phyloP scores from a whole-genome alignment of 2,329 filamentous ascomycete species.

The Aspergillus viridinutans region DNA sequence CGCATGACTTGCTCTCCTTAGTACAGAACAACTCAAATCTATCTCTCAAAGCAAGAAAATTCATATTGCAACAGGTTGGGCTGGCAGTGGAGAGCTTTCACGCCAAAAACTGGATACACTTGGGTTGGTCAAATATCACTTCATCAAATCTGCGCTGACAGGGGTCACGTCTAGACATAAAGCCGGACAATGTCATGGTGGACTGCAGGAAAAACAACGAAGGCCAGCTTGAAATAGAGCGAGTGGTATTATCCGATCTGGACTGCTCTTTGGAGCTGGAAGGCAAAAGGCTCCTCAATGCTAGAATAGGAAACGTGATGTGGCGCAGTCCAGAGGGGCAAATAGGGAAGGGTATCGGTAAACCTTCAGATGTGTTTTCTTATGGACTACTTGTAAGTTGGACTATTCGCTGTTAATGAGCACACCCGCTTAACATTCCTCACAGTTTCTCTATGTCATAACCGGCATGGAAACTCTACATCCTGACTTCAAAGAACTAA shows the following conservation, averaged over 20 bases:
- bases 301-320: neutral
- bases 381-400: neutral
- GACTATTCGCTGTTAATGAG: neutral
- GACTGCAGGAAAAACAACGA: neutral
- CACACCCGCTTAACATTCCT: neutral
- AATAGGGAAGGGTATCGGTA: neutral
- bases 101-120: neutral
- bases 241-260: neutral
- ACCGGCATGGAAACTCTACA: conserved; percentile 12
- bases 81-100: neutral
- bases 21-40: neutral
- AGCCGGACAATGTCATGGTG: neutral
- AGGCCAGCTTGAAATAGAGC: neutral
- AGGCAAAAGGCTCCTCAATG: neutral
- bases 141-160: neutral
- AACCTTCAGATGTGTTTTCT: neutral
- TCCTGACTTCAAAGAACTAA: conserved; percentile 20
- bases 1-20: neutral
- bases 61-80: neutral
- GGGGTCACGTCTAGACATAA: neutral
- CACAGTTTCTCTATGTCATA: neutral
- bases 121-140: neutral
- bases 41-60: neutral
- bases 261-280: neutral
- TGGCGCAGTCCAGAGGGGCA: neutral